phyloP scores from a whole-genome alignment of 768 basidiomycete genomes.

The Pilatotrama ljubarskyi region DNA sequence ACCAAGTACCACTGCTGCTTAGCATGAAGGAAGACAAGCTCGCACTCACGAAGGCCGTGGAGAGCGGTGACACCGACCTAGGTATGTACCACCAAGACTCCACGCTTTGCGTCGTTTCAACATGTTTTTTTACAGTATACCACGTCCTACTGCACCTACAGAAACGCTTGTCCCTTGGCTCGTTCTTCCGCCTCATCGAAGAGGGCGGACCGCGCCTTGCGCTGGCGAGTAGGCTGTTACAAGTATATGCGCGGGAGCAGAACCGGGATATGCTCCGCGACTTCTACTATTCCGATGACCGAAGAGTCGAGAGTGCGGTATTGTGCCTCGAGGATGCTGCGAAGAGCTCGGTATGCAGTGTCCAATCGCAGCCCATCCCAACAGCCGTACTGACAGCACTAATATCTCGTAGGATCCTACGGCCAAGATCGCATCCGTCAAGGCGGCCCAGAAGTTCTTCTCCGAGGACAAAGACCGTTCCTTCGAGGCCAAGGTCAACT shows the following conservation, averaged over 20 bases:
- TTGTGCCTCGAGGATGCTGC: slow-evolving; percentile 83
- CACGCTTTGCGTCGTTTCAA: no score
- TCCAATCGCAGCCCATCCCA: neutral
- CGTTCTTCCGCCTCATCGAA: slow-evolving; percentile 93
- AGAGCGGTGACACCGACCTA: slow-evolving; percentile 94
- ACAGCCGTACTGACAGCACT: neutral
- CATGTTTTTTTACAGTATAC: slow-evolving; percentile 71
- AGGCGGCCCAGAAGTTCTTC: slow-evolving; percentile 89
- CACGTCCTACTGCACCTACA: slow-evolving; percentile 89
- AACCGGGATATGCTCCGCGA: slow-evolving; percentile 91
- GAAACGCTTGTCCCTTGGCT: slow-evolving; percentile 78
- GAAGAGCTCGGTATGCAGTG: slow-evolving; percentile 51
- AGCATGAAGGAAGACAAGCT: slow-evolving; percentile 93
- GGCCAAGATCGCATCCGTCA: slow-evolving; percentile 70
- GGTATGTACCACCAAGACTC: no score
- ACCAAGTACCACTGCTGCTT: slow-evolving; percentile 91
- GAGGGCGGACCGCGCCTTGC: slow-evolving; percentile 77
- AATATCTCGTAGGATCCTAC: slow-evolving; percentile 59
- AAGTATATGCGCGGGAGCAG: slow-evolving; percentile 89
- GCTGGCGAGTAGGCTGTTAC: slow-evolving; percentile 76
- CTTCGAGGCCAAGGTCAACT: slow-evolving; percentile 85
- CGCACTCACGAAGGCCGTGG: slow-evolving; percentile 86
- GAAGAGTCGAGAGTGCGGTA: slow-evolving; percentile 91
- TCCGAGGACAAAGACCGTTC: slow-evolving; percentile 88
- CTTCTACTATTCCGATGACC: slow-evolving; percentile 97